Percentiles rank a stretch among this genome's conserved stretches.
Conservation (phyloP, 495 filamentous ascomycete genomes). For the Cercophora scortea region DNA sequence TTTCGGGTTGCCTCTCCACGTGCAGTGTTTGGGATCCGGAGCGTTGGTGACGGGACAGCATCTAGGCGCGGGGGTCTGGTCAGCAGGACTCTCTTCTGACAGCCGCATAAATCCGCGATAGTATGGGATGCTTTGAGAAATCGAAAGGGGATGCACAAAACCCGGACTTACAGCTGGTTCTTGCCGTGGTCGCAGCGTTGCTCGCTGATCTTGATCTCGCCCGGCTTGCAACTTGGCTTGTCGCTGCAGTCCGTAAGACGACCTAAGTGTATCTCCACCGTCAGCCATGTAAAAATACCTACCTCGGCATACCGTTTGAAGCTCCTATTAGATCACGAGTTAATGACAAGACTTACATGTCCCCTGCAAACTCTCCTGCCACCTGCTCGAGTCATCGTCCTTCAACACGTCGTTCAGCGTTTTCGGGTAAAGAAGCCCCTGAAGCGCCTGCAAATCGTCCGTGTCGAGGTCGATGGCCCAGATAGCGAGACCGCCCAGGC, state of each 20-base stretch:
- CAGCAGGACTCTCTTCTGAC: too few species aligned
- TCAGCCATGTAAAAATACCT: too few species aligned
- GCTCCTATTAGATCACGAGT: not conserved
- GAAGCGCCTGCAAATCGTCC: conserved; percentile 4
- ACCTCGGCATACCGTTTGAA: too few species aligned
- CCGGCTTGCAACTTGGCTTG: conserved; percentile 5
- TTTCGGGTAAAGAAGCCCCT: not conserved
- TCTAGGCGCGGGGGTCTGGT: too few species aligned
- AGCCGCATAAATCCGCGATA: too few species aligned
- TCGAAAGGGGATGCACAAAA: too few species aligned
- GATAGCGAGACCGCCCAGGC: conserved; percentile 24
- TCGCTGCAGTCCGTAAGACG: not conserved
- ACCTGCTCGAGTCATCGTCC: not conserved
- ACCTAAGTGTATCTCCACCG: not conserved
- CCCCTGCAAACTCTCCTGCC: not conserved
- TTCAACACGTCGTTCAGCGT: not conserved
- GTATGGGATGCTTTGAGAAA: too few species aligned
- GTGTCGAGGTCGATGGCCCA: conserved; percentile 29
- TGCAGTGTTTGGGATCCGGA: too few species aligned
- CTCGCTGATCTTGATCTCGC: conserved; percentile 2
- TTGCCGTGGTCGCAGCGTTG: conserved; percentile 2
- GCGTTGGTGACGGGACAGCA: too few species aligned
- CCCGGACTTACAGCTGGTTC: conserved; percentile 7
- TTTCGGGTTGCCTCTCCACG: too few species aligned
- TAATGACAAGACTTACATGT: not conserved